phyloP scores from a whole-genome alignment of 2,329 filamentous ascomycete genomes.

The Alternaria gansuensis region DNA sequence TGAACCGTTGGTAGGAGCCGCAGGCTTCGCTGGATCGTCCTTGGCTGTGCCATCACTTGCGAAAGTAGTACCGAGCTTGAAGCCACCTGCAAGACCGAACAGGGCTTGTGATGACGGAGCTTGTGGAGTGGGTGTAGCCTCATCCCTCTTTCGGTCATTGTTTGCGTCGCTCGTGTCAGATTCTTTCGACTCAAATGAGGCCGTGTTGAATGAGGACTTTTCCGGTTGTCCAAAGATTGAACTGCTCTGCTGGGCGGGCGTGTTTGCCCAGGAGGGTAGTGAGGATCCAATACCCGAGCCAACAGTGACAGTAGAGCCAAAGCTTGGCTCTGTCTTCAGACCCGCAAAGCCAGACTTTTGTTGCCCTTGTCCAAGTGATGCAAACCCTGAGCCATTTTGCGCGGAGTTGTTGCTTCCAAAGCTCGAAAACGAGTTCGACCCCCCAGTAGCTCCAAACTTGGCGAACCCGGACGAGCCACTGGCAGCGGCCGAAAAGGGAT shows the following conservation, averaged over 20 bases:
- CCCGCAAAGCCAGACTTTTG: constrained; percentile 45
- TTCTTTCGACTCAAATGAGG: constrained; percentile 43
- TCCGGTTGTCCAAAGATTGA: constrained; percentile 42
- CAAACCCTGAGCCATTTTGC: constrained; percentile 38
- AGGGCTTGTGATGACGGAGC: constrained; percentile 39
- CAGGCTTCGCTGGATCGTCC: constrained; percentile 65
- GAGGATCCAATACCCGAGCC: constrained; percentile 47
- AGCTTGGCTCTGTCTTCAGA: constrained; percentile 46
- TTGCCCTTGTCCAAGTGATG: constrained; percentile 35
- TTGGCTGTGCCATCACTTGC: constrained; percentile 69
- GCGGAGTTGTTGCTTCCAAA: constrained; percentile 17
- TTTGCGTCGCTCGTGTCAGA: constrained; percentile 44
- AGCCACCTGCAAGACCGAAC: constrained; percentile 57
- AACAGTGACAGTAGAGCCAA: constrained; percentile 55
- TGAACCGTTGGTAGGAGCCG: constrained; percentile 55
- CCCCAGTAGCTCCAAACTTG: constrained; percentile 37
- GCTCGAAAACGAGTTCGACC: constrained; percentile 32
- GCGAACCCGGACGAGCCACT: constrained; percentile 44
- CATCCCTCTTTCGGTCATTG: constrained; percentile 45
- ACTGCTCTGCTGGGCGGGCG: constrained; percentile 40
- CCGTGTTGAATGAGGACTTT: constrained; percentile 43
- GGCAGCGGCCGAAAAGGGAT: constrained; percentile 47
- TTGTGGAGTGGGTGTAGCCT: constrained; percentile 49
- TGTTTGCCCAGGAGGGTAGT: constrained; percentile 46
- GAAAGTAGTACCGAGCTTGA: constrained; percentile 74